Evolutionary conservation across 23 red algal genomes (phyloP).

Genomic region (Gracilaria vermiculophylla): DNA sequence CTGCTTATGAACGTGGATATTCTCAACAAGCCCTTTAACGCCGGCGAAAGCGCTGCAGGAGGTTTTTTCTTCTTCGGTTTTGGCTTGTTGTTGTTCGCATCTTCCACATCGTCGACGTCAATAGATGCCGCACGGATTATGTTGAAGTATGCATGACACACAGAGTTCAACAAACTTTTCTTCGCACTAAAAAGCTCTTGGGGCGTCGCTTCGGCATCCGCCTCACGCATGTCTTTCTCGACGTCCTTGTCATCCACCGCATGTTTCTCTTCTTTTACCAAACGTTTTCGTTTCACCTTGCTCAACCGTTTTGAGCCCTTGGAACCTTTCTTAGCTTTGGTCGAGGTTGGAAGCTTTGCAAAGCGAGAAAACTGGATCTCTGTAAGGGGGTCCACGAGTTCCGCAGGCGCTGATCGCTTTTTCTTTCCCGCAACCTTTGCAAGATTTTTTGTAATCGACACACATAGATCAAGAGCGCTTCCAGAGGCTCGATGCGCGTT

Average conservation of each 20-base stretch:
- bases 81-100: background rate
- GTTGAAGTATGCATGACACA: conserved; percentile 62
- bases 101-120: conserved; percentile 5
- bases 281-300: background rate
- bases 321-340: conserved; percentile 11
- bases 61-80: conserved; percentile 30
- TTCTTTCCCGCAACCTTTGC: conserved; percentile 28
- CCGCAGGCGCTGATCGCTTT: conserved; percentile 22
- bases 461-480: conserved; percentile 27
- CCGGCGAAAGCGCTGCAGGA: conserved; percentile 40
- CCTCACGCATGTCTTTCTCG: conserved; percentile 56
- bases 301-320: conserved; percentile 17
- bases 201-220: conserved; percentile 58
- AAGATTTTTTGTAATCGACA: conserved; percentile 55
- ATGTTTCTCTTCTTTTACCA: conserved; percentile 13
- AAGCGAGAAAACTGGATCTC: conserved; percentile 58
- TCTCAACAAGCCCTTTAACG: conserved; percentile 39
- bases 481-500: conserved; percentile 59
- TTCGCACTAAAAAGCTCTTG: conserved; percentile 43
- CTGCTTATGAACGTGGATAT: conserved; percentile 48
- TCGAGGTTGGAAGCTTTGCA: conserved; percentile 18
- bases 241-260: conserved; percentile 42
- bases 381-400: conserved; percentile 51
- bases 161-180: conserved; percentile 45
- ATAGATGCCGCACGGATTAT: conserved; percentile 51